These are phyloP conservation scores for Pachyrhizus erosus DNA, from an alignment of 306 rosid genomes.

Conservation along the genomic window DNA sequence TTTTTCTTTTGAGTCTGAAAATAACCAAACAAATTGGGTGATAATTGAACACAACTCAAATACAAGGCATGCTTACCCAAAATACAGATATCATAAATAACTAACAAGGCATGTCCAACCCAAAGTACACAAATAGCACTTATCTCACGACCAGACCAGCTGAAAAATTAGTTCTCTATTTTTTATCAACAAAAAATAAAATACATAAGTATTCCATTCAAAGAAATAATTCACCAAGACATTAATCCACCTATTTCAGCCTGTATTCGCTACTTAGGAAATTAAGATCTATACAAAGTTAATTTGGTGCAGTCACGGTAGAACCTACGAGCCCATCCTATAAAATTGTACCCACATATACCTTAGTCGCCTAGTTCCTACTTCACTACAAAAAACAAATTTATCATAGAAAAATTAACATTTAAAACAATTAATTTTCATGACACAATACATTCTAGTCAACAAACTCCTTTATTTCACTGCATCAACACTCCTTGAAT, in stretches of 20 bases:
- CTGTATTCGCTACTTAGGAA: neutral
- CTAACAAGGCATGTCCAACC: neutral
- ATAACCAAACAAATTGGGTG: conserved; percentile 16
- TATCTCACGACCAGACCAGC: neutral
- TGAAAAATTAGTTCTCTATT: neutral
- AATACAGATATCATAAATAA: neutral
- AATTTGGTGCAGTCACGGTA: neutral
- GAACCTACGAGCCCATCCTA: neutral
- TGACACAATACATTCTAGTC: neutral
- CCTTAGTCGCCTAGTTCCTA: neutral
- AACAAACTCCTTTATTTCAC: conserved; percentile 5
- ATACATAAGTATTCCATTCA: neutral
- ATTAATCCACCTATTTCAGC: neutral
- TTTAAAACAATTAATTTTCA: neutral
- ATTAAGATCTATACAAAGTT: neutral
- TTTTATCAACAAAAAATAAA: neutral
- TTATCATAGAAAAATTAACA: neutral
- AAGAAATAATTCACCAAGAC: neutral
- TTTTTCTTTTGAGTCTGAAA: conserved; percentile 52
- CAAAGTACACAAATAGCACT: neutral
- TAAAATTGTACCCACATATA: neutral
- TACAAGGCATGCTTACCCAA: neutral
- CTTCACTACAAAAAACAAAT: neutral
- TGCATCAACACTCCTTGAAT: neutral
- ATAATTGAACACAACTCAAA: neutral